Evolutionary conservation across 129 eudicot genomes (phyloP).

Genomic region (Flaveria sonorensis): DNA sequence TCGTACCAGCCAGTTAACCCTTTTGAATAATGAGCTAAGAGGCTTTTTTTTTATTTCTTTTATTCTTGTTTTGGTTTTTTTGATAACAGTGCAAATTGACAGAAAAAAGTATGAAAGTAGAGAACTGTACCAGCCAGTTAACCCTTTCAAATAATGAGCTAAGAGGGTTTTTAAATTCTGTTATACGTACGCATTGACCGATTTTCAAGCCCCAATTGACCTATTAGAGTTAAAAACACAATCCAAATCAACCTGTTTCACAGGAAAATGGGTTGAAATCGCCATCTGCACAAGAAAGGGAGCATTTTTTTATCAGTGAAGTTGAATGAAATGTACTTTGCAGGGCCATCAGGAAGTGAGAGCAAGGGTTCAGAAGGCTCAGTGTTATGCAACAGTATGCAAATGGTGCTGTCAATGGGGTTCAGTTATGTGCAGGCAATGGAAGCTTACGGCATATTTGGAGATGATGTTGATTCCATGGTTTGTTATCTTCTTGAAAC

Average conservation of each 20-base stretch:
- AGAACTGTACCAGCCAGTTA: too few species aligned
- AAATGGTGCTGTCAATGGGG: conserved; percentile 93
- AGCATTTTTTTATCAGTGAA: background rate
- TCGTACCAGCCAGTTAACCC: background rate
- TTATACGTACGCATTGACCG: too few species aligned
- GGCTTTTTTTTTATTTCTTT: background rate
- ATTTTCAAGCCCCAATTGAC: background rate
- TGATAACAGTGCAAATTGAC: background rate
- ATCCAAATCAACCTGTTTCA: background rate
- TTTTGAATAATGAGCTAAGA: background rate
- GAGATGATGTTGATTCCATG: conserved; percentile 99
- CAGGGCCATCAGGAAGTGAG: conserved; percentile 78
- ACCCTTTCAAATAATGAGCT: too few species aligned
- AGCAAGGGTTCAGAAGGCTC: conserved; percentile 54
- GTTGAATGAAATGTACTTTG: conserved; percentile 5
- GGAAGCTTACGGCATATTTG: conserved; percentile 95
- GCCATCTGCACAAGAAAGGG: background rate
- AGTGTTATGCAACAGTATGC: conserved; percentile 63
- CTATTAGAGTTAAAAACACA: background rate
- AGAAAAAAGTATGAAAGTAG: too few species aligned
- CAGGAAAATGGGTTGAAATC: background rate
- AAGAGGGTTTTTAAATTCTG: too few species aligned
- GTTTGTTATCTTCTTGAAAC: conserved; percentile 91
- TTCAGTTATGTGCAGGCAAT: conserved; percentile 90
- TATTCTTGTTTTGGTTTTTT: too few species aligned